Base-by-base conservation (phyloP, 352 stramenopile genomes). In the Pythium brassicae region DNA sequence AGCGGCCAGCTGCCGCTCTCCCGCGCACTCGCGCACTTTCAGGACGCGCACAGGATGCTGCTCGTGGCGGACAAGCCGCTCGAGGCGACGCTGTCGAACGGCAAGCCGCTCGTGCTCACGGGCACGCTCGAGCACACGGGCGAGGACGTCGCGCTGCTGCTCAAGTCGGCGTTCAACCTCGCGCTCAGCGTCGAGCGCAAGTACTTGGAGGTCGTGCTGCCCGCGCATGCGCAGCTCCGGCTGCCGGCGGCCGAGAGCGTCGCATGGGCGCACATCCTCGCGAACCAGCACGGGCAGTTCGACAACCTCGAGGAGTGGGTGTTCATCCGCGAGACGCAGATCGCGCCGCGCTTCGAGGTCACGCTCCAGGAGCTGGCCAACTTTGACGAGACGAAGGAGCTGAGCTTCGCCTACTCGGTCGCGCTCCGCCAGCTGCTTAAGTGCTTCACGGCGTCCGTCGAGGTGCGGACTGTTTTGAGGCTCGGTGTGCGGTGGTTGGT, bases 261-360 rank as follows among this genome's bases (percentile, higher is more conserved):
- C 10, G 84, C 83, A 4, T 92, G 82, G 82, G 84, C 78, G 0
- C 79, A 94, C 51, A 91, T 92, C 46, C 58, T 94, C 14, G 84
- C 82, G 7, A 82, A 88, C 62, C 84, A 94, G 68, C 78, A 92
- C 60, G 78, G 57, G 4, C 76, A 88, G 46, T 92, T 94, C 37
- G 77, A 94, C 65, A 92, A 92, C 50, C 61, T 91, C n/a, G 78
- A 91, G 49, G 84, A 92, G 54, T 94, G 84, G 84, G 50, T 69
- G 22, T 94, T 85, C 55, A 80, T 92, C 35, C 79, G 79, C 10
- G 84, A 94, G 65, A 91, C 77, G 23, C 84, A 94, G 59, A 90
- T 94, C 53, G 66, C 73, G 23, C 84, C 84, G 45, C 80, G 76
- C 43, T 66, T 94, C 25, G 69, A 94, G 43, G 61, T 73, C 40